phyloP scores from a whole-genome alignment of 495 filamentous ascomycete genomes.

The Penicilliopsis zonata region DNA sequence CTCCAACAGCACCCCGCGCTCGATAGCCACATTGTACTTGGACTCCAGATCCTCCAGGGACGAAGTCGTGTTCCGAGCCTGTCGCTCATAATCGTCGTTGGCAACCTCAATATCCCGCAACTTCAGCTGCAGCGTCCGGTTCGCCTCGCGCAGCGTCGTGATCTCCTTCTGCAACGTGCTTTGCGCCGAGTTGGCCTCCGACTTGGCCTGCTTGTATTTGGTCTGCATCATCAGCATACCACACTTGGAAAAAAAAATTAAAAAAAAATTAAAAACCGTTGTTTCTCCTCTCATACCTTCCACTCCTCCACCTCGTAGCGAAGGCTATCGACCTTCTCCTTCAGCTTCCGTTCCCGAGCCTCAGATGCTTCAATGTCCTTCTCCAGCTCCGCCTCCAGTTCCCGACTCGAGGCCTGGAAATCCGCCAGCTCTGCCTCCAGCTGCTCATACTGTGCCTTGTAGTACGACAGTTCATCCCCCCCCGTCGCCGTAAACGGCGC shows the following conservation, averaged over 20 bases:
- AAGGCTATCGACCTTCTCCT: conserved; percentile 74
- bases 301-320: conserved; percentile 92
- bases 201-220: conserved; percentile 92
- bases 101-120: conserved; percentile 92
- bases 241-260: too few relatives aligned
- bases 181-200: conserved; percentile 72
- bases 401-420: conserved; percentile 86
- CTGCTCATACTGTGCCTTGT: conserved; percentile 91
- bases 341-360: conserved; percentile 73
- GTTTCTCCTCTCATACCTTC: conserved; percentile 71
- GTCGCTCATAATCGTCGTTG: conserved; percentile 96
- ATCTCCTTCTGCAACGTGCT: conserved; percentile 90
- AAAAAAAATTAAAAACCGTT: too few relatives aligned
- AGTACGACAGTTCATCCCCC: conserved; percentile 74
- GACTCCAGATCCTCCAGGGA: conserved; percentile 94
- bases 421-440: conserved; percentile 85
- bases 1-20: conserved; percentile 83
- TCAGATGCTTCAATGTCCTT: conserved; percentile 94
- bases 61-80: conserved; percentile 85
- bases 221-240: conserved; percentile 41
- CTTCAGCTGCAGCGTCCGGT: conserved; percentile 67
- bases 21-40: conserved; percentile 90
- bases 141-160: conserved; percentile 73
- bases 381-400: conserved; percentile 89
- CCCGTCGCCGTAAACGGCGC: conserved; percentile 45